Evolutionary conservation across 1,284 basidiomycete genomes (phyloP), one percentile per base, ranked within the genome.

Genomic region (Microbotryum lychnidis-dioicae): DNA sequence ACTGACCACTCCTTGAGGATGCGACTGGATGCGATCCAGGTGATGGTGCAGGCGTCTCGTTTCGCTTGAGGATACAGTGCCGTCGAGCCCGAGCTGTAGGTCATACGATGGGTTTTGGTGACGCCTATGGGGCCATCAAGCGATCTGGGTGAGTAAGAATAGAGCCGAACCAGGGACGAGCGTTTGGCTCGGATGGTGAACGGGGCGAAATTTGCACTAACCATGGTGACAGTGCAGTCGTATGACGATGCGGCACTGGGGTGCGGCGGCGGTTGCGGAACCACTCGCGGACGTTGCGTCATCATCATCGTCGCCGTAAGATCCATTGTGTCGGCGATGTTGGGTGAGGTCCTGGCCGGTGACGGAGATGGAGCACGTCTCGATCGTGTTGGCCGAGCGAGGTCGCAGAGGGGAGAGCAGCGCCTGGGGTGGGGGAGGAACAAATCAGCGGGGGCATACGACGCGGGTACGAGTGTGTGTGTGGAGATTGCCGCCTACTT

Each of bases 101-200:
- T 64, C 45, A 69, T 51, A 23, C 63, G 57, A 37, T 69, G 65
- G 12, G 66, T 67, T 48, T 69, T 69, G 53, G 61, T 56, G n/a
- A 69, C 59, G 29, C 65, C 67, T 69, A 49, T 10, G 3, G n/a
- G 33, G 31, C 8, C 20, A 9, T n/a, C 6, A 48, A 6, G 44
- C n/a, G 16, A 7, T 20, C 14, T 44, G 29, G 23, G 37, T 48
- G 12, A 10, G 18, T 14, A 27, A 3, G 5, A 7, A 50, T 6
- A 51, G 20, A 3, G 55, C 21, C 14, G 25, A 44, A 4, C 20
- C 49, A 31, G 52, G 33, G n/a, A 37, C 31, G 54, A 25, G 20
- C 45, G 18, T 16, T 29, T 20, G 8, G 54, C 54, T 47, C 21
- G 20, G 21, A n/a, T 12, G 25, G 21, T 9, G 37, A 50, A 18